Evolutionary conservation across 2,329 filamentous ascomycete species (phyloP), one percentile per base, ranked within the genome.

Genomic region (Teratosphaeria pseudoeucalypti): DNA sequence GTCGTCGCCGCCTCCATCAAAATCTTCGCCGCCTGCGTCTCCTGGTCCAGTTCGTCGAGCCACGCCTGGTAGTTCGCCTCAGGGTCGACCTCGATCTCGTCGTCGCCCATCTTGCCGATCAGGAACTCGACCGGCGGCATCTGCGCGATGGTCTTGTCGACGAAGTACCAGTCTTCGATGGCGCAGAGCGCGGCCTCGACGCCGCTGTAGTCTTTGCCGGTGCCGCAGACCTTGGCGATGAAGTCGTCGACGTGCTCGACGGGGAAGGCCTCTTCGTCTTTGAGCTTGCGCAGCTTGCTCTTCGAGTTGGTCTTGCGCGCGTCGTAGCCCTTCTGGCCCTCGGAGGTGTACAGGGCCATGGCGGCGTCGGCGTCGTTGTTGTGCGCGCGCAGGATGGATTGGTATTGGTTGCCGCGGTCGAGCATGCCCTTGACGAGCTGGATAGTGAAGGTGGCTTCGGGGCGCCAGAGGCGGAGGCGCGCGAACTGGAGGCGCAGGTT

Each of bases 61-160:
- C 68, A 70, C 14, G 56, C 56, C 47, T 58, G 53, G 64, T 67
- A 70, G 64, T 71, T 71, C 34, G 43, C 57, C 27, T 29, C 29
- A 1, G 67, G 58, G 53, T 66, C 61, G 52, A 54, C 66, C 55
- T 66, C 54, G 2, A 52, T 58, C 58, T 71, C 69, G 57, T 59
- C 63, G 6, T 49, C 47, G 32, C 43, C 53, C 4, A 54, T 27
- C n/a, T 64, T 58, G 55, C 59, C 58, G 60, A 71, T 66, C 14
- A 72, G 62, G 57, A 71, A 70, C 63, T 72, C 70, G 53, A 69
- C 61, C 12, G 70, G 69, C n/a, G 67, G 65, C 65, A 71, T 65
- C 19, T 57, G 58, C 14, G 34, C 49, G 61, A 68, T 65, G 43
- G 55, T 54, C 43, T 49, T 23, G 39, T 61, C 62, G n/a, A 55